Percentiles rank a stretch among this genome's conserved stretches.
Evolutionary conservation across 2,329 filamentous ascomycete species (phyloP).

Genomic region (Aspergillus sp.): DNA sequence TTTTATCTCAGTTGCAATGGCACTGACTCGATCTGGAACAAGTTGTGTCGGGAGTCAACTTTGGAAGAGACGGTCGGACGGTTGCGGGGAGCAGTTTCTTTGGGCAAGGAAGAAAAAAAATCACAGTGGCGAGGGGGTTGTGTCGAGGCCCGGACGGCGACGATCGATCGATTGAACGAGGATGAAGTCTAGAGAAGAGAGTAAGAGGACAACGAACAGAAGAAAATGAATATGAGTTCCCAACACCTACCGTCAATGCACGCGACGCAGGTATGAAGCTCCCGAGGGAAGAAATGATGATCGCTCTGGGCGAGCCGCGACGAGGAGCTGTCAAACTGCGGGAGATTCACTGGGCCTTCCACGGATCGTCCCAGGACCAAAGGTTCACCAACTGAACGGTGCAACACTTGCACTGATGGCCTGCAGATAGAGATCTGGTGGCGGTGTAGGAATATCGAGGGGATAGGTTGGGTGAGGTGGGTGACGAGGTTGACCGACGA

Average conservation of each 20-base stretch:
- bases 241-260: no score
- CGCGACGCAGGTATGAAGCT: slow-evolving; percentile 1
- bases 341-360: slow-evolving; percentile 28
- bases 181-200: no score
- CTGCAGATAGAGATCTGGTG: no score
- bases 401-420: no score
- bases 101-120: slow-evolving; percentile 1
- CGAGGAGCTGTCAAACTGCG: slow-evolving; percentile 27
- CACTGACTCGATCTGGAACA: background rate
- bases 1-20: no score
- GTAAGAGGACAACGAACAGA: no score
- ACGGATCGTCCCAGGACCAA: slow-evolving; percentile 22
- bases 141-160: no score
- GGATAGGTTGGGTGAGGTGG: no score
- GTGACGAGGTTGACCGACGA: no score
- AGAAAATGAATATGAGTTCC: no score
- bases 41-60: background rate
- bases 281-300: slow-evolving; percentile 3
- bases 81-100: slow-evolving; percentile 7
- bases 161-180: no score
- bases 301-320: slow-evolving; percentile 21
- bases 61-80: background rate
- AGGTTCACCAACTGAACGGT: slow-evolving; percentile 9
- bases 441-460: no score
- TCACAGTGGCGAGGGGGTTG: background rate